Evolutionary conservation across 2,329 filamentous ascomycete genomes (phyloP).

Genomic region (Penicillium sp.): DNA sequence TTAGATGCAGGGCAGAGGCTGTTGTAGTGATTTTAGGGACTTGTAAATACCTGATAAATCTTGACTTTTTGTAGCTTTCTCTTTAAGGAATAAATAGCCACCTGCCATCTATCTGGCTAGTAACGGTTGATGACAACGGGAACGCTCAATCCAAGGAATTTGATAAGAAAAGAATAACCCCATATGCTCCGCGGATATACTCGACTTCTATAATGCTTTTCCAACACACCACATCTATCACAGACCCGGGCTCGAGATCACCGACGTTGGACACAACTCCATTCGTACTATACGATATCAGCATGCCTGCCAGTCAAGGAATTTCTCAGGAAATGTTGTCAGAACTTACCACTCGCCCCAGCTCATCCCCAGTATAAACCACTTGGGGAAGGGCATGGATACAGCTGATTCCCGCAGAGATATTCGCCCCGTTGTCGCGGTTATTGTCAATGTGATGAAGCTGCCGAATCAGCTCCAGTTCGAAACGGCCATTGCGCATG

Average conservation of each 20-base stretch:
- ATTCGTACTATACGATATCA: constrained; percentile 56
- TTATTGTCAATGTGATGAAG: constrained; percentile 78
- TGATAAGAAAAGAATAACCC: neutral
- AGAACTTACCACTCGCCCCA: constrained; percentile 79
- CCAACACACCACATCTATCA: neutral
- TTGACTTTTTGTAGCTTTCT: constrained; percentile 1
- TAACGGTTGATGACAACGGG: neutral
- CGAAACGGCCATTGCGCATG: constrained; percentile 69
- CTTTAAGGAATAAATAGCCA: constrained; percentile 10
- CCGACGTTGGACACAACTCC: constrained; percentile 60
- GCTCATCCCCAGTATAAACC: constrained; percentile 93
- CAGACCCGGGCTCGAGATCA: constrained; percentile 27
- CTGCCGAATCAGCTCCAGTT: constrained; percentile 76
- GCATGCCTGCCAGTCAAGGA: constrained; percentile 9
- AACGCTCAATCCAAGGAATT: constrained; percentile 3
- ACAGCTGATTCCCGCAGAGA: constrained; percentile 75
- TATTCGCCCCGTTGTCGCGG: constrained; percentile 63
- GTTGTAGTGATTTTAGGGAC: no score
- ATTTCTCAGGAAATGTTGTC: neutral
- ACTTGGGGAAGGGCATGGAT: constrained; percentile 81
- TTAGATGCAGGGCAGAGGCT: no score
- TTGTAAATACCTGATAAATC: neutral
- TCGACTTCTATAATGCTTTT: neutral
- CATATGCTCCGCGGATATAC: constrained; percentile 4
- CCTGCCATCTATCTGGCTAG: constrained; percentile 7